Percentiles rank a stretch among this genome's conserved stretches.
phyloP scores from a whole-genome alignment of 129 eudicot species.

The Glebionis coronaria region DNA sequence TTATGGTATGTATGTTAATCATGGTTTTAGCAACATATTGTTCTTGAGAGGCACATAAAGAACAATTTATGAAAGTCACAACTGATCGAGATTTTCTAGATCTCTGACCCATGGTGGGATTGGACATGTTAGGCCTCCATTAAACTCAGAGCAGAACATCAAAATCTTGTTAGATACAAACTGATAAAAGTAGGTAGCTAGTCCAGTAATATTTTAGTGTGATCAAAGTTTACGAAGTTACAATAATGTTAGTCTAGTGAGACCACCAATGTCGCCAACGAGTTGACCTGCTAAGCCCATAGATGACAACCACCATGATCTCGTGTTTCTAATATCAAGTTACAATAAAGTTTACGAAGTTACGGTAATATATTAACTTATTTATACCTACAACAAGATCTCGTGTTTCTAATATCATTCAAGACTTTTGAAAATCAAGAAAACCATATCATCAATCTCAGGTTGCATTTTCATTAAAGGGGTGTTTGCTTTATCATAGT shows the following conservation, averaged over 20 bases:
- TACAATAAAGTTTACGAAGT: no score
- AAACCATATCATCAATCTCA: no score
- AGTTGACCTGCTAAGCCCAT: slow-evolving; percentile 76
- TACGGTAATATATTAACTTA: no score
- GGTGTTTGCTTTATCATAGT: no score
- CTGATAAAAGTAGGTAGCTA: background rate
- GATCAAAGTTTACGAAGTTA: slow-evolving; percentile 27
- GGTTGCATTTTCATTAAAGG: no score
- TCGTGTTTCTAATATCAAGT: no score
- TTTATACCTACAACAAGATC: no score
- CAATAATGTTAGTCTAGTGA: slow-evolving; percentile 65
- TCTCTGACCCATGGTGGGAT: slow-evolving; percentile 75
- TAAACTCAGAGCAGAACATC: slow-evolving; percentile 52
- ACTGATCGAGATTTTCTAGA: slow-evolving; percentile 53
- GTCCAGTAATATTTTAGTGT: background rate
- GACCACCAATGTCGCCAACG: slow-evolving; percentile 84
- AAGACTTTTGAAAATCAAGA: no score
- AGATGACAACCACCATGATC: slow-evolving; percentile 85
- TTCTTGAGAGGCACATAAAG: background rate
- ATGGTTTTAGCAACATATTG: no score
- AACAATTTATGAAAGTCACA: slow-evolving; percentile 39
- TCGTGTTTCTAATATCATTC: no score
- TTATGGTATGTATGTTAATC: no score
- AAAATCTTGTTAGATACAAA: background rate
- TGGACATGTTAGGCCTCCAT: slow-evolving; percentile 72